These are phyloP conservation scores for Lathyrus oleraceus DNA, from an alignment of 306 rosid genomes.

Conservation along the genomic window DNA sequence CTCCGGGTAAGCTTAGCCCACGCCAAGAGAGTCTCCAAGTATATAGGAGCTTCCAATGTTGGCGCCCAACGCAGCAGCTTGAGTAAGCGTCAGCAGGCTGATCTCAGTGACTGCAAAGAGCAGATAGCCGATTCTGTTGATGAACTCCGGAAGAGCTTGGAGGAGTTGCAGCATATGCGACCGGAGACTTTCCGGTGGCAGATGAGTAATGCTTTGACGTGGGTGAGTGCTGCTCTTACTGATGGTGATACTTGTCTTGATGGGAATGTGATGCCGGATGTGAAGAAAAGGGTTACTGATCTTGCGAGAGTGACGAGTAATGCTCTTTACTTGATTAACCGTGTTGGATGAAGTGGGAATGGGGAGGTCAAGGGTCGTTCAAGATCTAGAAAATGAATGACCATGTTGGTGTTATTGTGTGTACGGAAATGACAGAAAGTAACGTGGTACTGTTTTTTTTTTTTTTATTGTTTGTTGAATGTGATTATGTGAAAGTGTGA, in stretches of 20 bases:
- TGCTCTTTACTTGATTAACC: constrained; percentile 71
- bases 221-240: constrained; percentile 83
- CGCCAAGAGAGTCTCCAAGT: constrained; percentile 40
- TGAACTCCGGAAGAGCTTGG: constrained; percentile 52
- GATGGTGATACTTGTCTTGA: constrained; percentile 77
- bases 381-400: not conserved
- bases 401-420: not conserved
- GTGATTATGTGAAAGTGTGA: not conserved
- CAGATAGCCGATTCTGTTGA: constrained; percentile 71
- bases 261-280: constrained; percentile 51
- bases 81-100: constrained; percentile 41
- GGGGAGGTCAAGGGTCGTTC: constrained; percentile 8
- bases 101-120: constrained; percentile 64
- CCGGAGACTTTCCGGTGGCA: constrained; percentile 56
- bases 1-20: constrained; percentile 58
- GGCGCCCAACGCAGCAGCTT: not conserved
- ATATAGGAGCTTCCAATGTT: constrained; percentile 18
- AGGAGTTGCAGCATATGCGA: constrained; percentile 58
- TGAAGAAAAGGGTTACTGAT: constrained; percentile 50
- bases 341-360: constrained; percentile 31
- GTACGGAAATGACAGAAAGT: not conserved
- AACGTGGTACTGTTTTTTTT: not conserved
- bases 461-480: not conserved
- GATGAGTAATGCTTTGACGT: constrained; percentile 79
- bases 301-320: constrained; percentile 66